Percentiles rank a stretch among this genome's conserved stretches.
These are phyloP conservation scores for Crucihimalaya himalaica DNA, from an alignment of 345 rosid genomes.

Conservation along the genomic window DNA sequence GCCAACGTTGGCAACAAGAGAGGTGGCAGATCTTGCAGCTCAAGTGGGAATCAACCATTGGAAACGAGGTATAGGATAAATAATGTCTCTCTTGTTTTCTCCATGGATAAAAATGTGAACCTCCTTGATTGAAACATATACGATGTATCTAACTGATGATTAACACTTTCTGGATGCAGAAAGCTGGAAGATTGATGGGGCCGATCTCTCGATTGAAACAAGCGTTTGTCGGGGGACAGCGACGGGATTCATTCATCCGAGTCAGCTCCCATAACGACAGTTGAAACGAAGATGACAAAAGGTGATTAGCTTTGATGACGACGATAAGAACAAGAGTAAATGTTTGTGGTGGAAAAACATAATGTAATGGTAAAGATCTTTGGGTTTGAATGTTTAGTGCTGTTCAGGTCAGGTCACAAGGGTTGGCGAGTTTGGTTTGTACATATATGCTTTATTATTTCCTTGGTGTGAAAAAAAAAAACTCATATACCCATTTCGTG, in stretches of 20 bases:
- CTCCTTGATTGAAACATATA: not conserved
- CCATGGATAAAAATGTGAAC: not conserved
- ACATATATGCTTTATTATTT: conserved; percentile 15
- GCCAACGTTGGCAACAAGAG: conserved; percentile 93
- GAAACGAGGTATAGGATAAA: conserved; percentile 54
- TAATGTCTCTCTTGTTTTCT: not conserved
- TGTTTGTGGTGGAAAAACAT: conserved; percentile 2
- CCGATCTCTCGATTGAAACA: conserved; percentile 81
- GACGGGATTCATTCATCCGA: conserved; percentile 61
- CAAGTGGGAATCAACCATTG: conserved; percentile 73
- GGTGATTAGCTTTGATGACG: conserved; percentile 32
- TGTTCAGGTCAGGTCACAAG: too few relatives aligned
- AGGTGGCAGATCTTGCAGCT: conserved; percentile 86
- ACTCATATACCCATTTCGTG: not conserved
- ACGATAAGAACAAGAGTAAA: conserved; percentile 1
- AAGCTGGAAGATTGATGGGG: conserved; percentile 62
- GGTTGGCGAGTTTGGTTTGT: conserved; percentile 23
- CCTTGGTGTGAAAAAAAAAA: not conserved
- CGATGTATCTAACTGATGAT: not conserved
- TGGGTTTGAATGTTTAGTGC: not conserved
- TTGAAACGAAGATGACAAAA: conserved; percentile 13
- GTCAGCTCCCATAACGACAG: conserved; percentile 52
- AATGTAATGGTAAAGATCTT: conserved; percentile 4
- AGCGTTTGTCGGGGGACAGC: conserved; percentile 74
- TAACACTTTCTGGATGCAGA: conserved; percentile 44